These are phyloP conservation scores for Ophioceras dolichostomum DNA, from an alignment of 2,329 filamentous ascomycete species.

Conservation along the genomic window DNA sequence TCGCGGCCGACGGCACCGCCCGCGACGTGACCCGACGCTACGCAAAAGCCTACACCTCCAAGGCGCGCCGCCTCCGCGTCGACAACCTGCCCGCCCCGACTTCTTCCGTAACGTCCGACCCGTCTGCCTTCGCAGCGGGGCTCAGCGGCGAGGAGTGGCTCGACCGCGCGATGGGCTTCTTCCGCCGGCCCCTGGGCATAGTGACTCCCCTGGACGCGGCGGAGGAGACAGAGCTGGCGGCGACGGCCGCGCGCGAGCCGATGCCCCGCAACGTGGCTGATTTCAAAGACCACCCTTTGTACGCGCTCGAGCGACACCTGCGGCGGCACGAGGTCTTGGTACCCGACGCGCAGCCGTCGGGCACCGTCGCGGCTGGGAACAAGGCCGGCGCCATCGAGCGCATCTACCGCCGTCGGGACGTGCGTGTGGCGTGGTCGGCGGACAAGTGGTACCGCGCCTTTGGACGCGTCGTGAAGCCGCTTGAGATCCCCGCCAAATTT, in stretches of 20 bases:
- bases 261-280: conserved; percentile 81
- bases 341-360: conserved; percentile 56
- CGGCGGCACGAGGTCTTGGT: conserved; percentile 72
- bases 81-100: conserved; percentile 30
- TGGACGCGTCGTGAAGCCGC: conserved; percentile 66
- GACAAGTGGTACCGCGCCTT: conserved; percentile 87
- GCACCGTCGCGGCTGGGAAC: conserved; percentile 59
- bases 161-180: conserved; percentile 36
- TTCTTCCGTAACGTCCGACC: not conserved
- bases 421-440: conserved; percentile 62
- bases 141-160: conserved; percentile 30
- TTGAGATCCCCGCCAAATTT: conserved; percentile 75
- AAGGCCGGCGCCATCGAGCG: conserved; percentile 47
- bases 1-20: conserved; percentile 66
- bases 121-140: conserved; percentile 5
- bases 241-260: conserved; percentile 60
- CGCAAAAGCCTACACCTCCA: conserved; percentile 77
- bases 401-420: conserved; percentile 73
- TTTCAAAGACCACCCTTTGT: conserved; percentile 76
- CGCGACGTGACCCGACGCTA: conserved; percentile 85
- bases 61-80: conserved; percentile 71
- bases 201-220: conserved; percentile 64
- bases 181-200: conserved; percentile 20
- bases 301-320: conserved; percentile 76
- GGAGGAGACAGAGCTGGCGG: conserved; percentile 65